Percentiles rank a stretch among this genome's conserved stretches.
phyloP scores from a whole-genome alignment of 345 rosid genomes.

The Salix viminalis region DNA sequence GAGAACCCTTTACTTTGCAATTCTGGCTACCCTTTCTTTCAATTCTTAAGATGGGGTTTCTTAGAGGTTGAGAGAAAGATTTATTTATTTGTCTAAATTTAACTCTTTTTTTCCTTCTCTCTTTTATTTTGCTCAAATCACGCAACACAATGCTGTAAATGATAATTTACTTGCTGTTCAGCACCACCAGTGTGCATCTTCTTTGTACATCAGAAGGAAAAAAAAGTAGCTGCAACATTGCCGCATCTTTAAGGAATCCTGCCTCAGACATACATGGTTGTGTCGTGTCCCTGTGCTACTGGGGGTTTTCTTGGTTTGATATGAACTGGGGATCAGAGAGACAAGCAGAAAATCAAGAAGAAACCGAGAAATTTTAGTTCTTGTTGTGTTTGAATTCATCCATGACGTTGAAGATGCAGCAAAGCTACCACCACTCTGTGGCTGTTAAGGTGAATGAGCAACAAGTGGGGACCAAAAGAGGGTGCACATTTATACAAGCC shows the following conservation, averaged over 20 bases:
- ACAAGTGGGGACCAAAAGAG: slow-evolving; percentile 49
- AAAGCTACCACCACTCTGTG: slow-evolving; percentile 47
- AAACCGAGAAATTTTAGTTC: slow-evolving; percentile 20
- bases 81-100: slow-evolving; percentile 6
- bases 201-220: slow-evolving; percentile 3
- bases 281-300: slow-evolving; percentile 20
- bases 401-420: slow-evolving; percentile 63
- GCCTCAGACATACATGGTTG: background rate
- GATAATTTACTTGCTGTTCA: slow-evolving; percentile 26
- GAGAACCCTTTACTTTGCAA: slow-evolving; percentile 17
- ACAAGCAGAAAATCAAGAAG: slow-evolving; percentile 19
- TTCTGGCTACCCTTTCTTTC: slow-evolving; percentile 20
- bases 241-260: slow-evolving; percentile 10
- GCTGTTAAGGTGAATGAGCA: slow-evolving; percentile 58
- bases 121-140: slow-evolving; percentile 23
- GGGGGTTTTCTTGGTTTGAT: slow-evolving; percentile 37
- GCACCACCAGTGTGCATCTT: slow-evolving; percentile 23
- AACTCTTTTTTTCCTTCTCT: background rate
- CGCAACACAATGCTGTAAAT: slow-evolving; percentile 47
- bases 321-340: slow-evolving; percentile 45
- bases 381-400: slow-evolving; percentile 12
- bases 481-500: slow-evolving; percentile 62
- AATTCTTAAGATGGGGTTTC: slow-evolving; percentile 11
- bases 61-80: slow-evolving; percentile 2
- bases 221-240: slow-evolving; percentile 17